These are phyloP conservation scores for Stemphylium vesicarium DNA, from an alignment of 2,329 filamentous ascomycete species.

Conservation along the genomic window DNA sequence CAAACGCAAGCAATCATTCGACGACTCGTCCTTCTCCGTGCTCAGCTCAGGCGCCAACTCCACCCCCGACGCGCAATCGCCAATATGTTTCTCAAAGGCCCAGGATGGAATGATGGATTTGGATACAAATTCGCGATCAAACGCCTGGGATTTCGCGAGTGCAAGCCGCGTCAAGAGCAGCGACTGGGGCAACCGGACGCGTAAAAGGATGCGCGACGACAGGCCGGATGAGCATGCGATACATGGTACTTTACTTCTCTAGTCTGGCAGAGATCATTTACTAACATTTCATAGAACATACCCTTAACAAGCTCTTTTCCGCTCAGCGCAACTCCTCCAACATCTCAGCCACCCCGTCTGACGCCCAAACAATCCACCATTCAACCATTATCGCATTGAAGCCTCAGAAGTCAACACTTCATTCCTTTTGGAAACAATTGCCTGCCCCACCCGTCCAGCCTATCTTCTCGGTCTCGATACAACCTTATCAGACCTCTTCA, in stretches of 20 bases:
- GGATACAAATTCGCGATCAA: slow-evolving; percentile 21
- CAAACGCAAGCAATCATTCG: slow-evolving; percentile 64
- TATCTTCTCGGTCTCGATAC: slow-evolving; percentile 22
- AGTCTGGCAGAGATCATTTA: not conserved
- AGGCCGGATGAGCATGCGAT: slow-evolving; percentile 63
- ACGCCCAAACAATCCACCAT: slow-evolving; percentile 22
- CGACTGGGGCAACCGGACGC: slow-evolving; percentile 62
- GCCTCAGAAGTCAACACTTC: slow-evolving; percentile 54
- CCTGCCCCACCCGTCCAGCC: slow-evolving; percentile 39
- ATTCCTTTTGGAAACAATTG: slow-evolving; percentile 55
- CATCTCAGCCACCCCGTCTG: slow-evolving; percentile 36
- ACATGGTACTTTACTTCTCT: slow-evolving; percentile 53
- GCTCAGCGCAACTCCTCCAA: slow-evolving; percentile 49
- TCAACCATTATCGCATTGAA: slow-evolving; percentile 14
- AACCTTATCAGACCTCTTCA: slow-evolving; percentile 5
- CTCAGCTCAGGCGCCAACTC: slow-evolving; percentile 45
- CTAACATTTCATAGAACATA: slow-evolving; percentile 47
- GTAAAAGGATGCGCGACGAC: slow-evolving; percentile 65
- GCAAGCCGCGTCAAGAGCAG: slow-evolving; percentile 35
- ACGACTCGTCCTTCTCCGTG: slow-evolving; percentile 54
- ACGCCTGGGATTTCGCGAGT: slow-evolving; percentile 35
- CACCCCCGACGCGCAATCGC: slow-evolving; percentile 40
- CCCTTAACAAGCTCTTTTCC: slow-evolving; percentile 53
- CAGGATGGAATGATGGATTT: slow-evolving; percentile 35
- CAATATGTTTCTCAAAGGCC: slow-evolving; percentile 27